Conservation (phyloP, 495 filamentous ascomycete species). For the Penicillium alfredii region DNA sequence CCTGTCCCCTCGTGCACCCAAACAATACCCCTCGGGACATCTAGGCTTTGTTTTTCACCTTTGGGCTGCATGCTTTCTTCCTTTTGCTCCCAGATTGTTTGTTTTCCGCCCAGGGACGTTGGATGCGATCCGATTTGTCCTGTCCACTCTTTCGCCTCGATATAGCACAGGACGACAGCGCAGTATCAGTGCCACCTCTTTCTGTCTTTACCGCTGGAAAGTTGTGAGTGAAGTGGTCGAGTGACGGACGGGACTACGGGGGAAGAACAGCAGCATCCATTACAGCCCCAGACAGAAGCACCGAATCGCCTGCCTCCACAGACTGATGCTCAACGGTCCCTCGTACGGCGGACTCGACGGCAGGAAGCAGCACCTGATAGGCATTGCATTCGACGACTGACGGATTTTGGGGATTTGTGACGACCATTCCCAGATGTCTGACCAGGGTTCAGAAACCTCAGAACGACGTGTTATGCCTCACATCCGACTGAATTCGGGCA, state of each 20-base stretch:
- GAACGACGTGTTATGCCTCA: conserved; percentile 36
- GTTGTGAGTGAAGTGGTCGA: too few relatives aligned
- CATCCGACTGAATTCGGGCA: conserved; percentile 55
- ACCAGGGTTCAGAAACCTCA: conserved; percentile 11
- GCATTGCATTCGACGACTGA: too few relatives aligned
- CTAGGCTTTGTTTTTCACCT: conserved; percentile 27
- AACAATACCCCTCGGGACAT: conserved; percentile 23
- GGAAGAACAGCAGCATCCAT: too few relatives aligned
- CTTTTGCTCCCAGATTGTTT: conserved; percentile 6
- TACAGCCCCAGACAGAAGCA: too few relatives aligned
- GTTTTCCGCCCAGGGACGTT: conserved; percentile 18
- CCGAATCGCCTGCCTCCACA: neutral
- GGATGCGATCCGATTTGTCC: conserved; percentile 23
- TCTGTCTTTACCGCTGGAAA: neutral
- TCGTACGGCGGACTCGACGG: neutral
- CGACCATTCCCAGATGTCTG: conserved; percentile 13
- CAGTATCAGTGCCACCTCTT: neutral
- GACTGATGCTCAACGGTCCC: conserved; percentile 1
- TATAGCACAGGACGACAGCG: conserved; percentile 13
- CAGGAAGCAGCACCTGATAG: neutral
- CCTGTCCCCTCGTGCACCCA: conserved; percentile 18
- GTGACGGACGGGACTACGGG: neutral
- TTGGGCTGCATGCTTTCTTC: too few relatives aligned
- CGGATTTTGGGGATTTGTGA: too few relatives aligned
- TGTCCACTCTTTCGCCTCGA: conserved; percentile 23